These are phyloP conservation scores for Colletotrichum sp. DNA, from an alignment of 2,329 filamentous ascomycete species.

Conservation along the genomic window DNA sequence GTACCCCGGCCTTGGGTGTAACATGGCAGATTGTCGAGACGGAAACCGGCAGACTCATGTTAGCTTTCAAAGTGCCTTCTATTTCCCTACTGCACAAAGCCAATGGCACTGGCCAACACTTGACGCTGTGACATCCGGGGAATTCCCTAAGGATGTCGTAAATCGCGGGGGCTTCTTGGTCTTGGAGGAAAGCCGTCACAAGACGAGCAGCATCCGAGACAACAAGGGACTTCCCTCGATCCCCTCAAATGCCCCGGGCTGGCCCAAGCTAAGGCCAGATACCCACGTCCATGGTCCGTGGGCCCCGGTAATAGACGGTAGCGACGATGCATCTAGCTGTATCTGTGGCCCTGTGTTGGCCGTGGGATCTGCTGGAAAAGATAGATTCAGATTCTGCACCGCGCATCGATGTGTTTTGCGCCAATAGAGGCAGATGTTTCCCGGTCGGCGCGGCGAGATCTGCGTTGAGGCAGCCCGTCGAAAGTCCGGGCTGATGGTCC, in stretches of 20 bases:
- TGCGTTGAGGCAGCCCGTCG: neutral
- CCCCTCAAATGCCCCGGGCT: neutral
- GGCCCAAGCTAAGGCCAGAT: neutral
- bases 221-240: conserved; percentile 4
- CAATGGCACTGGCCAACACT: neutral
- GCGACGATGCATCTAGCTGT: neutral
- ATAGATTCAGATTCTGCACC: neutral
- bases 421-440: neutral
- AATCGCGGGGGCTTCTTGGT: neutral
- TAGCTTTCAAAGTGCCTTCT: neutral
- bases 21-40: neutral
- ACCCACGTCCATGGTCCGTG: neutral
- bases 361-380: neutral
- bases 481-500: neutral
- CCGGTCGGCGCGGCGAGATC: neutral
- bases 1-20: neutral
- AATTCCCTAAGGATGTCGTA: neutral
- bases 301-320: neutral
- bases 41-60: neutral
- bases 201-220: conserved; percentile 7
- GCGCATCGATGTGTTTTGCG: neutral
- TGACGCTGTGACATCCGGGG: neutral
- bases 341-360: neutral
- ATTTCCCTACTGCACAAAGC: neutral
- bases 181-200: neutral